phyloP scores from a whole-genome alignment of 2,329 filamentous ascomycete species.

The Akanthomyces uredinophilus region DNA sequence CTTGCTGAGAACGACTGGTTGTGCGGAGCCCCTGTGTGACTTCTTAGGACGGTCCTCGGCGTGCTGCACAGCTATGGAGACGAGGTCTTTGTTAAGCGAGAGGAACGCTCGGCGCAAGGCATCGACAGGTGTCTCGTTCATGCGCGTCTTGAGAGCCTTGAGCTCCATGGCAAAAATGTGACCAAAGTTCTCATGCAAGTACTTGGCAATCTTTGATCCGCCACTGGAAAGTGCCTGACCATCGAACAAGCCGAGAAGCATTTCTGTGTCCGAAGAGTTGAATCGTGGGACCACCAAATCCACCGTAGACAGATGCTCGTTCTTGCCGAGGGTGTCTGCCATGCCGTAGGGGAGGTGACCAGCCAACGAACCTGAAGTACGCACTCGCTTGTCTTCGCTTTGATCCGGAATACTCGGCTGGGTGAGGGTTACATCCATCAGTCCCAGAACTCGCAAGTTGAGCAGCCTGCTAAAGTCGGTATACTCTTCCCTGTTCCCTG shows the following conservation, averaged over 20 bases:
- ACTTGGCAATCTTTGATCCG: conserved; percentile 94
- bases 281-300: conserved; percentile 93
- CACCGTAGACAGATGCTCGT: conserved; percentile 91
- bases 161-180: conserved; percentile 78
- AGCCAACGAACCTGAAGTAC: conserved; percentile 92
- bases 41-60: conserved; percentile 66
- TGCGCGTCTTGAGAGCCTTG: conserved; percentile 61
- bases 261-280: conserved; percentile 83
- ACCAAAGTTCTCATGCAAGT: conserved; percentile 91
- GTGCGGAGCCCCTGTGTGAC: conserved; percentile 64
- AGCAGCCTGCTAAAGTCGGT: conserved; percentile 85
- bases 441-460: conserved; percentile 79
- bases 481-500: conserved; percentile 57
- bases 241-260: conserved; percentile 91
- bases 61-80: conserved; percentile 74
- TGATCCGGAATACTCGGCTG: conserved; percentile 92
- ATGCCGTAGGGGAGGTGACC: conserved; percentile 92
- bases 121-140: conserved; percentile 71
- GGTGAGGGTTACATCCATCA: conserved; percentile 97
- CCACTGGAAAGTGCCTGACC: conserved; percentile 83
- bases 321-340: conserved; percentile 89
- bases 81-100: conserved; percentile 87
- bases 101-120: conserved; percentile 84
- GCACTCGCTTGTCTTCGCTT: conserved; percentile 87
- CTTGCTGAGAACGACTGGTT: conserved; percentile 73